Base-by-base conservation (phyloP, 225 moss, liverwort and hornwort genomes). In the Asterella californica region DNA sequence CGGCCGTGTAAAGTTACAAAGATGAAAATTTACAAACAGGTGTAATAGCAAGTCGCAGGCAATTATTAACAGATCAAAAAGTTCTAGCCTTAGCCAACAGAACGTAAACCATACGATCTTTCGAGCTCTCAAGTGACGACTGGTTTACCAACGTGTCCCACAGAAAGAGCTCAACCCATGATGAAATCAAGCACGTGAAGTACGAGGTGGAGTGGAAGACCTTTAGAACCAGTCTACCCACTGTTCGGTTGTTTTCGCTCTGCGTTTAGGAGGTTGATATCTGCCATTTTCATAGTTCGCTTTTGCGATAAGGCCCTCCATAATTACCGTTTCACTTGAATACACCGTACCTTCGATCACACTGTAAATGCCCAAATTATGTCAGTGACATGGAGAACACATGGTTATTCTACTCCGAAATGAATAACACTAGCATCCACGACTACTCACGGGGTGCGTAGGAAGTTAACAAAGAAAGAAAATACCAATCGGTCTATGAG, bases 201-300 rank as follows among this genome's bases (percentile, higher is more conserved):
- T 42, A 42, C 42, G 42, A 42, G 42, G 4, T 42, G 3, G 33
- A 71, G 15, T 18, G 57, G 46, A 30, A 57, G 9, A 38, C 48
- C 36, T 72, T 90, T 81, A 96, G 34, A 85, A 96, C 96, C 96
- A 96, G 78, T 96, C 96, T 22, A 96, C 94, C 92, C 94, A 96
- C 79, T 91, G 70, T 75, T 90, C 91, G 75, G 80, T 87, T 67
- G 79, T 81, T 38, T 86, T 81, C 42, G 91, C 82, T 78, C 88
- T 85, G 65, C 94, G 86, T 83, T 92, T 94, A 27, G 92, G 90
- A 81, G 91, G 87, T 83, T 78, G 87, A 84, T 94, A 96, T 80
- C 92, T 90, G 57, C 91, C 90, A 83, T 96, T 96, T 84, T 94
- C 94, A 81, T 88, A 96, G 24, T 84, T 92, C 29, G 92, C 96